Percentiles rank a stretch among this genome's conserved stretches.
Evolutionary conservation across 2,329 filamentous ascomycete species (phyloP).

Genomic region (Colletotrichum musicola): DNA sequence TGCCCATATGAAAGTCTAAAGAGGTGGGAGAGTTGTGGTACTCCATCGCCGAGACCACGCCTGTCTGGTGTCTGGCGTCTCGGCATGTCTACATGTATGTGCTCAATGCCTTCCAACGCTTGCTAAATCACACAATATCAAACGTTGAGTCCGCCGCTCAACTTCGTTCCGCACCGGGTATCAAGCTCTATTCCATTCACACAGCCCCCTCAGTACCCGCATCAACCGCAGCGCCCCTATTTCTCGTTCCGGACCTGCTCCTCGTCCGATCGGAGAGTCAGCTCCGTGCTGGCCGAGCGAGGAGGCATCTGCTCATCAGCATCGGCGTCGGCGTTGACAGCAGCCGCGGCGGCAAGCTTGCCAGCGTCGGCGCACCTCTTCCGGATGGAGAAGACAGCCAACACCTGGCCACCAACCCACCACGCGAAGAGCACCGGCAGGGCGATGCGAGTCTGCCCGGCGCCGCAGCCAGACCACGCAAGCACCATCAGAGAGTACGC

Average conservation of each 20-base stretch:
- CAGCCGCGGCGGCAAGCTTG: conserved; percentile 8
- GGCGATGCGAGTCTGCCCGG: conserved; percentile 52
- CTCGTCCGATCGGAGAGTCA: conserved; percentile 22
- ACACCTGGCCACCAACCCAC: conserved; percentile 49
- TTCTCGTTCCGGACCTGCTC: conserved; percentile 24
- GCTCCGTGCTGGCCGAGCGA: conserved; percentile 18
- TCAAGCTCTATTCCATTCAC: background rate
- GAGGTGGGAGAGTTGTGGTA: background rate
- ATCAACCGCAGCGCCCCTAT: background rate
- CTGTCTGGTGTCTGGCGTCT: no score
- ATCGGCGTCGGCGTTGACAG: background rate
- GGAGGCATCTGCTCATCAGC: background rate
- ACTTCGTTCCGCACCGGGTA: conserved; percentile 13
- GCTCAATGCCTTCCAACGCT: background rate
- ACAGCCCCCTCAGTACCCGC: background rate
- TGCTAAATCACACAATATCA: background rate
- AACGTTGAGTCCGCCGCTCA: background rate
- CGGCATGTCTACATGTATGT: no score
- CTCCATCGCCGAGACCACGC: background rate
- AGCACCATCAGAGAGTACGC: conserved; percentile 52
- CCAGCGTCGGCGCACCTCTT: conserved; percentile 39
- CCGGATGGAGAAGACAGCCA: conserved; percentile 42
- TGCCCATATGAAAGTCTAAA: no score
- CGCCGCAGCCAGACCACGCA: conserved; percentile 56
- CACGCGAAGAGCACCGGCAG: conserved; percentile 58